Conservation (phyloP, 2,329 filamentous ascomycete genomes). For the Ophiostoma perfectum region DNA sequence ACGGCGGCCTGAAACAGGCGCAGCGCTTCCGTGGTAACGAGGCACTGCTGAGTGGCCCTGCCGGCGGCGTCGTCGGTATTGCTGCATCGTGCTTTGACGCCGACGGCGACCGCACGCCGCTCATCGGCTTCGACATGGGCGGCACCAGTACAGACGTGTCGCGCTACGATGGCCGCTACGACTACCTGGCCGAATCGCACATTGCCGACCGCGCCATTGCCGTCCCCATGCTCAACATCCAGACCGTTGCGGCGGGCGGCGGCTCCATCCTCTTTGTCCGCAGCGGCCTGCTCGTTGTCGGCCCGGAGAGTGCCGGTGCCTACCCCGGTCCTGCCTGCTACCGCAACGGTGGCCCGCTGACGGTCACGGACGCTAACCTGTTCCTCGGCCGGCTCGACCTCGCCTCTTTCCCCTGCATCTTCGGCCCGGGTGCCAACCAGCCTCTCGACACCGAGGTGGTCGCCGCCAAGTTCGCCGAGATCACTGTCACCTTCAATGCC, state of each 20-base stretch:
- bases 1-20: slow-evolving; percentile 39
- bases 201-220: slow-evolving; percentile 82
- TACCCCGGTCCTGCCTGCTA: slow-evolving; percentile 64
- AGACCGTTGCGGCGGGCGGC: slow-evolving; percentile 79
- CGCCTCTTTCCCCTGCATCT: slow-evolving; percentile 63
- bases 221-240: slow-evolving; percentile 86
- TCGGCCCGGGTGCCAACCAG: slow-evolving; percentile 59
- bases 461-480: slow-evolving; percentile 74
- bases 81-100: slow-evolving; percentile 66
- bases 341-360: slow-evolving; percentile 46
- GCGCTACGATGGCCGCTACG: slow-evolving; percentile 48
- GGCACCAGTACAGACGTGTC: slow-evolving; percentile 22
- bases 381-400: slow-evolving; percentile 52
- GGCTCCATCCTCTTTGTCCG: slow-evolving; percentile 60
- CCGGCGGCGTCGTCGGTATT: slow-evolving; percentile 67
- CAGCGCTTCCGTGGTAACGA: slow-evolving; percentile 33
- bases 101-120: slow-evolving; percentile 54
- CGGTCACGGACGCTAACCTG: slow-evolving; percentile 59
- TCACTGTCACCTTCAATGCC: slow-evolving; percentile 75
- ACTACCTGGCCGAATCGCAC: slow-evolving; percentile 64
- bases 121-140: slow-evolving; percentile 61
- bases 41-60: slow-evolving; percentile 64
- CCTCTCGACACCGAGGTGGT: slow-evolving; percentile 68
- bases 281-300: slow-evolving; percentile 81
- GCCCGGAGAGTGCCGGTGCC: slow-evolving; percentile 71